Evolutionary conservation across 495 filamentous ascomycete species (phyloP), one percentile per base, ranked within the genome.

Genomic region (Hypomontagnella monticulosa): DNA sequence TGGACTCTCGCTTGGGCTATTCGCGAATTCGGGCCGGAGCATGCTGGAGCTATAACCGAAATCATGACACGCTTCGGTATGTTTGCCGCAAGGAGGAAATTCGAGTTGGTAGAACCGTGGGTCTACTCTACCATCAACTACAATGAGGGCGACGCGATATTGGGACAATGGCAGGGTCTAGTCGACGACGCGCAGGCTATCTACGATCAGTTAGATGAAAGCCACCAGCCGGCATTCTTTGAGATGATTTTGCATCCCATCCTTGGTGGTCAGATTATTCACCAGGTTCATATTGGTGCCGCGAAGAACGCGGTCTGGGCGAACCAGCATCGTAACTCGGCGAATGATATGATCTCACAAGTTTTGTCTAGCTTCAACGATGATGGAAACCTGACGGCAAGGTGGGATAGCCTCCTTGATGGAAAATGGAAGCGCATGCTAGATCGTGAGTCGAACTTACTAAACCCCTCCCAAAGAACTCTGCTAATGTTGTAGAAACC

Each of bases 381-480:
- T n/a, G 89, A 92, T 66, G 80, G 81, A 32, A 74, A 81, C 12
- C 79, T 91, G 5, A 90, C 87, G 4, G 74, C 80, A 46, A 74
- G 80, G 51, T 92, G 90, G 74, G 85, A 92, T 70, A 75, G 75
- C 3, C 75, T 92, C 12, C 72, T 91, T 0, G 78, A 79, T 46
- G 89, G 89, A 0, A 92, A 91, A 75, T 93, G 90, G 89, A 85
- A 83, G 70, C 85, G 89, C 72, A 88, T 93, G 73, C 85, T 91
- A 74, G 87, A 89, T 64, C 83, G 80, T 82, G 69, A 75, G 78
- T 73, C 1, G 20, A 48, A 5, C 12, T 2, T 27, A 15, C 9
- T 30, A 33, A 20, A 2, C 56, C 30, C 18, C 20, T 23, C 30
- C 8, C 6, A 9, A 10, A 12, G 20, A 63, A 23, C 56, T 51